Conservation (phyloP, 805 yeast species). For the Hanseniaspora meyeri region DNA sequence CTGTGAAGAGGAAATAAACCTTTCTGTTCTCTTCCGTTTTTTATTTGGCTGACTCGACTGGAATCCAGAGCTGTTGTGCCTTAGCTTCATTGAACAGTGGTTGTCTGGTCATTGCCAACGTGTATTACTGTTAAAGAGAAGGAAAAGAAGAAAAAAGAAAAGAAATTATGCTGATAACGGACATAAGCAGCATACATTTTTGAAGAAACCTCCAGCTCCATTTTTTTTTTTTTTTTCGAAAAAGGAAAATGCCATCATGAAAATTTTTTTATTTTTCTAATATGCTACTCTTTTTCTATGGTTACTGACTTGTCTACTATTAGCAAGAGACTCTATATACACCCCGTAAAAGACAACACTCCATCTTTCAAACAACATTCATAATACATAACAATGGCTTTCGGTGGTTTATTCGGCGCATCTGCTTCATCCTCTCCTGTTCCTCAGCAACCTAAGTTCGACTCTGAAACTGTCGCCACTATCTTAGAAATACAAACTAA, state of each 20-base stretch:
- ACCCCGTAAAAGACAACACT: not conserved
- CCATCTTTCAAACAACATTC: not conserved
- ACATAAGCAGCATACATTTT: not conserved
- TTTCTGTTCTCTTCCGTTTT: not conserved
- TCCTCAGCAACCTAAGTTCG: conserved; percentile 14
- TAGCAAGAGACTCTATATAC: not conserved
- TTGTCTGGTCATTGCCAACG: not conserved
- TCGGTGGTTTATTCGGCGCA: conserved; percentile 26
- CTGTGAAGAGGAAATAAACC: not conserved
- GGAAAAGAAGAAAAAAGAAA: not conserved
- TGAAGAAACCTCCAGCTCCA: no score
- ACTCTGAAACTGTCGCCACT: conserved; percentile 18
- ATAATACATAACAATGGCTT: conserved; percentile 18
- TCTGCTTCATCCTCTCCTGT: conserved; percentile 18
- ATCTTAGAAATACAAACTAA: conserved; percentile 50
- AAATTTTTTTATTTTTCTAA: not conserved
- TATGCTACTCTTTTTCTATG: not conserved
- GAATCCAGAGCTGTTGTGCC: conserved; percentile 1
- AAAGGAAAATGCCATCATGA: not conserved
- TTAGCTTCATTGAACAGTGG: not conserved
- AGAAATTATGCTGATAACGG: not conserved
- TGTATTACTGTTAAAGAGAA: not conserved
- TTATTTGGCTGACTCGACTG: not conserved
- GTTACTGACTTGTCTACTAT: not conserved
- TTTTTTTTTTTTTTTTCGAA: not conserved